Percentiles rank a stretch among this genome's conserved stretches.
phyloP scores from a whole-genome alignment of 345 rosid species.

The Linum lewisii region DNA sequence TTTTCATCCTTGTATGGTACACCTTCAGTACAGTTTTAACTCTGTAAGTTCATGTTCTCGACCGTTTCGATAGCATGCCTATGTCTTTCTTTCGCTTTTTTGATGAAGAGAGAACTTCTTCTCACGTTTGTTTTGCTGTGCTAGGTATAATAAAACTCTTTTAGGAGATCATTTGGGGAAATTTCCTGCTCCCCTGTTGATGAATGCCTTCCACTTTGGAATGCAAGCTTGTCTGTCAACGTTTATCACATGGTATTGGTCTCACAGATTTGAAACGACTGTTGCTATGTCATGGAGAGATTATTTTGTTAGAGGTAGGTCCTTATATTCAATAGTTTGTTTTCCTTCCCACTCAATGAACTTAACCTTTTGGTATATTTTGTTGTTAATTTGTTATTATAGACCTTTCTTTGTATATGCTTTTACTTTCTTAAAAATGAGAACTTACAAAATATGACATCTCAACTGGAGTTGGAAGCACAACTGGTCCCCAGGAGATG shows the following conservation, averaged over 20 bases:
- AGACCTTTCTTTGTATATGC: background rate
- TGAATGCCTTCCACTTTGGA: slow-evolving; percentile 85
- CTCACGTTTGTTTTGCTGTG: background rate
- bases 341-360: background rate
- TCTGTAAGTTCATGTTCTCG: slow-evolving; percentile 52
- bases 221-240: slow-evolving; percentile 89
- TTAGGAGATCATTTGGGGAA: slow-evolving; percentile 92
- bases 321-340: background rate
- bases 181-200: slow-evolving; percentile 95
- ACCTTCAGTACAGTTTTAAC: slow-evolving; percentile 98
- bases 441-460: too few species aligned
- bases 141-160: slow-evolving; percentile 90
- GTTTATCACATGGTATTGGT: slow-evolving; percentile 77
- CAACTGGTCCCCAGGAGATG: too few species aligned
- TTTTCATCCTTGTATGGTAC: slow-evolving; percentile 96
- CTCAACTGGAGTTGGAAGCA: too few species aligned
- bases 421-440: slow-evolving; percentile 14
- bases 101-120: background rate
- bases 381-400: background rate
- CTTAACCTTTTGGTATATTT: background rate
- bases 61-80: background rate
- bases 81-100: background rate
- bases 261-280: slow-evolving; percentile 53
- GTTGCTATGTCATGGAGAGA: slow-evolving; percentile 74
- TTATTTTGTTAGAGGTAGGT: slow-evolving; percentile 69